These are phyloP conservation scores for Rubia tinctorum DNA, from an alignment of 305 asterid genomes.

Conservation along the genomic window DNA sequence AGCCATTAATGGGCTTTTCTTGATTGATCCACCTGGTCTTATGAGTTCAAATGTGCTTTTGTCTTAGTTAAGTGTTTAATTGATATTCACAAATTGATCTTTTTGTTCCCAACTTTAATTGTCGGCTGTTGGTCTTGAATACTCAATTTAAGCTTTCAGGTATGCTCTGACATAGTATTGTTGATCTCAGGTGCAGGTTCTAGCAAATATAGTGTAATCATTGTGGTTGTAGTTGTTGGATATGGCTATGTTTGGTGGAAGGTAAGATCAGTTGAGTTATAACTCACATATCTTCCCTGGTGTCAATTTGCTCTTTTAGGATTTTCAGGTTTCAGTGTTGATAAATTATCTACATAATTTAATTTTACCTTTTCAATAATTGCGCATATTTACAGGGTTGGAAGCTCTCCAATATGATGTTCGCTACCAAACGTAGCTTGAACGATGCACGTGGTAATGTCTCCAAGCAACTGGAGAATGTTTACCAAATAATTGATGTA, in stretches of 20 bases:
- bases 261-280: too few relatives aligned
- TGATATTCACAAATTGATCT: not conserved
- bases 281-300: too few relatives aligned
- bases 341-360: too few relatives aligned
- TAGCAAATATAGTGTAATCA: conserved; percentile 56
- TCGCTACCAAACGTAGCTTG: conserved; percentile 91
- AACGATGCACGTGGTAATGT: conserved; percentile 76
- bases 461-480: conserved; percentile 77
- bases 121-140: not conserved
- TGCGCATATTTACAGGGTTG: conserved; percentile 64
- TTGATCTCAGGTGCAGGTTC: conserved; percentile 54
- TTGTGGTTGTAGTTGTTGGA: too few relatives aligned
- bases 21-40: not conserved
- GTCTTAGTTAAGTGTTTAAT: not conserved
- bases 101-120: not conserved
- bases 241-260: too few relatives aligned
- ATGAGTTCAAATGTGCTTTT: not conserved
- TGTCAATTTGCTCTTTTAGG: too few relatives aligned
- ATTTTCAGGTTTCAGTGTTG: too few relatives aligned
- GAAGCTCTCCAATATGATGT: conserved; percentile 89
- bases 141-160: not conserved
- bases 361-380: conserved; percentile 7
- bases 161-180: not conserved
- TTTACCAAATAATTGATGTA: conserved; percentile 69
- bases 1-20: not conserved